Percentiles rank a stretch among this genome's conserved stretches.
These are phyloP conservation scores for Prototheca cutis DNA, from an alignment of 163 green algal species.

Conservation along the genomic window DNA sequence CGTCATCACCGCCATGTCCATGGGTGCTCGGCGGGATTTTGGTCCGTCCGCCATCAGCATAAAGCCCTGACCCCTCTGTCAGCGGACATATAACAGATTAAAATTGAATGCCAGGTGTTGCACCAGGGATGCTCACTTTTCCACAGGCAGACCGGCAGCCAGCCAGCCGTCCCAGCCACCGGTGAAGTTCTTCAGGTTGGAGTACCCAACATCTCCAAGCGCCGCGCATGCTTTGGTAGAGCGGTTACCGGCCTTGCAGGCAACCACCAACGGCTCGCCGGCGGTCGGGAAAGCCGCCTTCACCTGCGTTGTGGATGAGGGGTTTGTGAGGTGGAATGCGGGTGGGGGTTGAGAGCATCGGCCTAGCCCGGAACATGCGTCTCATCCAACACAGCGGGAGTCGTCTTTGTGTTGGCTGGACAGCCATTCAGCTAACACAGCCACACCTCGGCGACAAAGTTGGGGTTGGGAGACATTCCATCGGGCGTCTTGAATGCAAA, in stretches of 20 bases:
- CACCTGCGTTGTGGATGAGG: neutral
- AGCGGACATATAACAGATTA: too few species aligned
- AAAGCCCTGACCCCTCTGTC: too few species aligned
- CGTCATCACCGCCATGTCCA: too few species aligned
- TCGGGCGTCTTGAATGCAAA: neutral
- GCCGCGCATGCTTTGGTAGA: neutral
- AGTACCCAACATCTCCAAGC: neutral
- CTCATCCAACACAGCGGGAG: too few species aligned
- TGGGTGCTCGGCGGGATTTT: too few species aligned
- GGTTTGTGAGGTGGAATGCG: neutral
- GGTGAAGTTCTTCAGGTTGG: neutral
- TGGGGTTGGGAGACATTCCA: conserved; percentile 5
- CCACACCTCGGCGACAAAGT: conserved; percentile 11
- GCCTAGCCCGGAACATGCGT: too few species aligned
- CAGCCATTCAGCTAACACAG: too few species aligned
- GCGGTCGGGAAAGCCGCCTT: neutral
- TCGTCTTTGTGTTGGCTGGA: too few species aligned
- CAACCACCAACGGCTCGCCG: neutral
- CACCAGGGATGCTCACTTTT: neutral
- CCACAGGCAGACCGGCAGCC: neutral
- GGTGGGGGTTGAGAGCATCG: too few species aligned
- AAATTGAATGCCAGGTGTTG: too few species aligned
- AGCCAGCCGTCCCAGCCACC: neutral
- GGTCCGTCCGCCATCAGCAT: too few species aligned
- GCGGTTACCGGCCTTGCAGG: conserved; percentile 1